Evolutionary conservation across 441 rosid genomes (phyloP).

Genomic region (Bocquillonia castaneifolia): DNA sequence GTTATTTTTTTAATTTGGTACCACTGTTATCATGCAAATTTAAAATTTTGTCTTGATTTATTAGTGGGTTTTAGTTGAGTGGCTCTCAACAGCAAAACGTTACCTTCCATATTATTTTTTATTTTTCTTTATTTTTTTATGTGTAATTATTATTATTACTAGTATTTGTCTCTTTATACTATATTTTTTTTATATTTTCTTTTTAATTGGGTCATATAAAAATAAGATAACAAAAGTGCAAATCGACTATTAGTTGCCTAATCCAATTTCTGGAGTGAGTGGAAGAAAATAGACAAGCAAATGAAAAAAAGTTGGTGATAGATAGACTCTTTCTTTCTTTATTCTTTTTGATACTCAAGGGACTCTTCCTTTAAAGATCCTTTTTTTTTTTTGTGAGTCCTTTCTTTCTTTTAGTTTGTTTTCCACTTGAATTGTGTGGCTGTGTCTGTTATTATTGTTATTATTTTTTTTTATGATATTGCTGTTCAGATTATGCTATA

Average conservation of each 20-base stretch:
- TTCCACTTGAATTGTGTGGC: not conserved
- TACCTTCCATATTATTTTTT: not conserved
- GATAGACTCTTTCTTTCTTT: not conserved
- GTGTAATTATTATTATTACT: too few species aligned
- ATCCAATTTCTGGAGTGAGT: not conserved
- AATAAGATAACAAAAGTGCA: not conserved
- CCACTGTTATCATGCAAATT: too few species aligned
- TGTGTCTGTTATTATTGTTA: not conserved
- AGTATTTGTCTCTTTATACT: too few species aligned
- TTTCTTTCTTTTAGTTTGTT: not conserved
- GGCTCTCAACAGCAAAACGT: slow-evolving; percentile 9
- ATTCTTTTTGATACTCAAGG: too few species aligned
- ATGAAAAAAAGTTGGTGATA: not conserved
- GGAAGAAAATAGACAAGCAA: not conserved
- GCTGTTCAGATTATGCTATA: too few species aligned
- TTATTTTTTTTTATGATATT: not conserved
- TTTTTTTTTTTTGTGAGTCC: not conserved
- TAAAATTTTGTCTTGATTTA: not conserved
- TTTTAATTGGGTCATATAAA: not conserved
- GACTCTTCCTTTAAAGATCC: not conserved
- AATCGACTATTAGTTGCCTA: not conserved
- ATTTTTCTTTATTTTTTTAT: too few species aligned
- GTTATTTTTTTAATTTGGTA: not conserved
- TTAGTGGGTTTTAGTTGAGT: not conserved
- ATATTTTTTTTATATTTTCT: too few species aligned